Percentiles rank a stretch among this genome's conserved stretches.
phyloP scores from a whole-genome alignment of 176 grass and related monocot species.

The Triticum aestivum region IWGSC_CS_RefSeq_v2.1 NC_057804.1:94346379-94346878 shows the following conservation, averaged over 20 bases:
- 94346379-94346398: neutral
- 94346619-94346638: neutral
- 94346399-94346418: neutral
- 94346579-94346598: neutral
- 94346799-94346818: neutral
- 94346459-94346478: neutral
- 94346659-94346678: neutral
- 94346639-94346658: neutral
- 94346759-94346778: neutral
- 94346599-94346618: neutral
- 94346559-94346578: neutral
- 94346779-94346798: neutral
- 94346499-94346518: neutral
- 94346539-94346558: neutral
- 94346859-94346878: neutral
- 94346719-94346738: neutral
- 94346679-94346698: neutral
- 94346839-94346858: neutral
- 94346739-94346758: neutral
- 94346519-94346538: neutral
- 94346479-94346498: neutral
- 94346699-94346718: neutral
- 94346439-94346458: neutral
- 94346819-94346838: neutral
- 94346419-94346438: neutral